Evolutionary conservation across 1,139 yeast genomes (phyloP).

Genomic region (Taphrina betulina): DNA sequence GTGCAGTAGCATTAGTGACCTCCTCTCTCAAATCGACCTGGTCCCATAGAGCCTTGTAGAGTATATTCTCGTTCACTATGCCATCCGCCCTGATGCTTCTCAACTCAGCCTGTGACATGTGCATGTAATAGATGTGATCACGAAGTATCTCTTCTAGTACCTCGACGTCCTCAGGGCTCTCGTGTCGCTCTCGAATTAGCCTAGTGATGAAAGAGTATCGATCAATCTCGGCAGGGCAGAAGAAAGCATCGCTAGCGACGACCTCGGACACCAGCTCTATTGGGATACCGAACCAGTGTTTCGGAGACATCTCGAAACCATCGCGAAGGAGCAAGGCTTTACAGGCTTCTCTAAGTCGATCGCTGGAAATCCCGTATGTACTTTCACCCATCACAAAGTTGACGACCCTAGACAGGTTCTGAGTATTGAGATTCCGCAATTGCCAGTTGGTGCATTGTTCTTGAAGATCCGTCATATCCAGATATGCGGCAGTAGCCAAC

Average conservation of each 20-base stretch:
- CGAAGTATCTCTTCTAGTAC: slow-evolving; percentile 45
- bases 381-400: slow-evolving; percentile 47
- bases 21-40: slow-evolving; percentile 27
- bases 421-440: slow-evolving; percentile 44
- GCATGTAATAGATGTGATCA: slow-evolving; percentile 50
- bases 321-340: slow-evolving; percentile 51
- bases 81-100: slow-evolving; percentile 19
- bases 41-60: slow-evolving; percentile 27
- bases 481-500: slow-evolving; percentile 54
- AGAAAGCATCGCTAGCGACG: slow-evolving; percentile 53
- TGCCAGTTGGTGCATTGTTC: slow-evolving; percentile 49
- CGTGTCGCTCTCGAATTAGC: slow-evolving; percentile 45
- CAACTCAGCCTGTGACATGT: slow-evolving; percentile 43
- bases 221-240: slow-evolving; percentile 56
- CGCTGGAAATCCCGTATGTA: slow-evolving; percentile 52
- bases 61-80: slow-evolving; percentile 10
- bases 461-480: slow-evolving; percentile 51
- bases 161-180: slow-evolving; percentile 30
- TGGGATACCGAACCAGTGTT: slow-evolving; percentile 53
- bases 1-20: slow-evolving; percentile 1
- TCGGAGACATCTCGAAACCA: slow-evolving; percentile 51
- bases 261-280: slow-evolving; percentile 48
- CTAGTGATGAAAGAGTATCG: slow-evolving; percentile 50
- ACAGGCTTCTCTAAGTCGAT: slow-evolving; percentile 50
- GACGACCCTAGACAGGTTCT: slow-evolving; percentile 47